Conservation (phyloP, 805 yeast genomes). For the Candida ascalaphidarum region DNA sequence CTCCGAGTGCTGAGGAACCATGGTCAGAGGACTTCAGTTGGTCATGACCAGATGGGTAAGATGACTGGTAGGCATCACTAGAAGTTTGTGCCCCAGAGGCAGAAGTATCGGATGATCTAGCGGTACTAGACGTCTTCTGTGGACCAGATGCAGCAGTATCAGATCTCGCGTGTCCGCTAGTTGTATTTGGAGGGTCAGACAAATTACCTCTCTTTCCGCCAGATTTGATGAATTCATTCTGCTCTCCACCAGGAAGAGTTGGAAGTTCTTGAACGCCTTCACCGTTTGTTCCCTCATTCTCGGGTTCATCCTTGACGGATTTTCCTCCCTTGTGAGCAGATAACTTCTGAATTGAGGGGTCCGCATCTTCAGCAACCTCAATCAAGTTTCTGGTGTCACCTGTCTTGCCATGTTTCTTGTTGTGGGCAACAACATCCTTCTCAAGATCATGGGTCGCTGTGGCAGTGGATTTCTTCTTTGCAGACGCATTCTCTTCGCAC, state of each 20-base stretch:
- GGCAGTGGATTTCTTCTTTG: slow-evolving; percentile 1
- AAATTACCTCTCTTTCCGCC: slow-evolving; percentile 9
- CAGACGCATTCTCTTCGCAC: slow-evolving; percentile 1
- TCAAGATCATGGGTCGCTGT: slow-evolving; percentile 8
- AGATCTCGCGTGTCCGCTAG: too few relatives aligned
- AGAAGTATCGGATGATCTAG: too few relatives aligned
- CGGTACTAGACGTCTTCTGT: too few relatives aligned
- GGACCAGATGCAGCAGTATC: too few relatives aligned
- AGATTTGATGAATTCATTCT: slow-evolving; percentile 6
- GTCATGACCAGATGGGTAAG: too few relatives aligned
- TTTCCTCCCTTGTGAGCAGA: slow-evolving; percentile 7
- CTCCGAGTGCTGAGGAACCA: too few relatives aligned
- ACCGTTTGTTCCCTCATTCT: background rate
- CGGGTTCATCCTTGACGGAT: slow-evolving; percentile 3
- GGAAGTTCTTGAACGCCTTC: slow-evolving; percentile 9
- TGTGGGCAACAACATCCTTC: slow-evolving; percentile 15
- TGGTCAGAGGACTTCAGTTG: too few relatives aligned
- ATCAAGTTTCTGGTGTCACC: slow-evolving; percentile 15
- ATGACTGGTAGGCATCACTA: too few relatives aligned
- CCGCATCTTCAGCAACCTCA: slow-evolving; percentile 17
- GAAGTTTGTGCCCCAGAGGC: too few relatives aligned
- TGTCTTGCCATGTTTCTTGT: slow-evolving; percentile 16
- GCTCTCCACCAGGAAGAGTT: slow-evolving; percentile 1
- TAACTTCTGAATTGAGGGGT: slow-evolving; percentile 8
- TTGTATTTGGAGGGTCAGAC: slow-evolving; percentile 1